Evolutionary conservation across 768 basidiomycete genomes (phyloP), one percentile per base, ranked within the genome.

Genomic region (Pleurotus djamor): DNA sequence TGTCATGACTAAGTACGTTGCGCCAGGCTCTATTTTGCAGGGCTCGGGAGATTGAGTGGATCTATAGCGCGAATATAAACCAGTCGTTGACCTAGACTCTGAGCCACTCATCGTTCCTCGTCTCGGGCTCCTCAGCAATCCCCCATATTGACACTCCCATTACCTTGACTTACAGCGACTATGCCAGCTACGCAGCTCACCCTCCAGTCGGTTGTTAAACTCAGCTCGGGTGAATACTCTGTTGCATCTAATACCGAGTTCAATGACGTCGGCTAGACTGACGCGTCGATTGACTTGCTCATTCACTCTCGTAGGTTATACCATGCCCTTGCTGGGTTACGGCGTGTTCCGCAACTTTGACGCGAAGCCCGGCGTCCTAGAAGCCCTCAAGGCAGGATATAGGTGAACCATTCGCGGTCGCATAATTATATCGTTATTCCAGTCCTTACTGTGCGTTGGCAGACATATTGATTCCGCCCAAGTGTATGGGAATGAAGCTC

Each of bases 121-220:
- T 47, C 45, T 47, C 16, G 7, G 9, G 7, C 9, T 47, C 45
- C 16, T n/a, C 13, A 10, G n/a, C 38, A 9, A 41, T 41, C 47
- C n/a, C 14, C 16, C 47, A 17, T 9, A 9, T 9, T 48, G 12
- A n/a, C 10, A 48, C 8, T 48, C 21, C 13, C 8, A 16, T 2
- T n/a, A 32, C 49, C 21, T 48, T 8, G n/a, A 48, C 9, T 48
- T 14, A 14, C 21, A 14, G 13, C 21, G 16, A 33, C 16, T 5
- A 50, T 50, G 49, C 14, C 47, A 16, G 84, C 21, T 73, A 78
- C 56, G 94, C 94, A 2, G 88, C 93, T 37, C 95, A 96, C 1
- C 94, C 96, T 69, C 89, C 87, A 8, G 76, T 96, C 14, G 86
- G 87, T 47, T 97, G 92, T 50, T 9, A 33, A 33, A 50, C 49